A percentile compares a stretch with the other conserved stretches of the same genome.
phyloP scores from a whole-genome alignment of 352 stramenopile species.

The Pythium vanterpoolii region DNA sequence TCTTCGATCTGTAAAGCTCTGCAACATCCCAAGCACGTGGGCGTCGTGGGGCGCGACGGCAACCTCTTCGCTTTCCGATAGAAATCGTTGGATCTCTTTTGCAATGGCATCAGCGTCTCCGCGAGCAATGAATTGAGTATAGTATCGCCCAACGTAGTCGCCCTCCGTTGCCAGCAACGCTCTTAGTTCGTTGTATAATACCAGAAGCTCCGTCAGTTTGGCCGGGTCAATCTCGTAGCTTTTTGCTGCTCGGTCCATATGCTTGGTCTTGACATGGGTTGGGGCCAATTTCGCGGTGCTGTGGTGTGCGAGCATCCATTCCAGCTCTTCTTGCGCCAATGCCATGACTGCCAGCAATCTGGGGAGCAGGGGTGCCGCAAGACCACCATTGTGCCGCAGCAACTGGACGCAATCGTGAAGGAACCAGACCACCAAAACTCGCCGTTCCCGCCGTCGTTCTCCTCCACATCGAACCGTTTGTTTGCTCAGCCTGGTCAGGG shows the following conservation, averaged over 20 bases:
- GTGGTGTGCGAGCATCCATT: slow-evolving; percentile 48
- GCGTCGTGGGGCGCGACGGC: slow-evolving; percentile 3
- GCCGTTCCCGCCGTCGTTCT: slow-evolving; percentile 31
- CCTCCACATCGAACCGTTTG: slow-evolving; percentile 38
- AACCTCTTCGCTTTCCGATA: not conserved
- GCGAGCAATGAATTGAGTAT: slow-evolving; percentile 31
- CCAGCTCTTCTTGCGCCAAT: slow-evolving; percentile 39
- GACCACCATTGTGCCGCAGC: slow-evolving; percentile 35
- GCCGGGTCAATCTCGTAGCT: slow-evolving; percentile 14
- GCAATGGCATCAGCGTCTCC: slow-evolving; percentile 50
- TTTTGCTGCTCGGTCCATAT: slow-evolving; percentile 33
- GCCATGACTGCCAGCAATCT: slow-evolving; percentile 37
- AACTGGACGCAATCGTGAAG: slow-evolving; percentile 32
- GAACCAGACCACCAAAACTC: slow-evolving; percentile 39
- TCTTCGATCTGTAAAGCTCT: slow-evolving; percentile 38
- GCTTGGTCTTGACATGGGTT: slow-evolving; percentile 44
- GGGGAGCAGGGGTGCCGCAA: slow-evolving; percentile 44
- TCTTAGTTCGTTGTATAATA: slow-evolving; percentile 7
- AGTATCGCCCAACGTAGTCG: slow-evolving; percentile 17
- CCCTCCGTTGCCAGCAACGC: not conserved
- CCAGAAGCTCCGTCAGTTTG: slow-evolving; percentile 2
- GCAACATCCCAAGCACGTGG: slow-evolving; percentile 33
- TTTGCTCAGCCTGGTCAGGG: slow-evolving; percentile 42
- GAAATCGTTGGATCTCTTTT: slow-evolving; percentile 31
- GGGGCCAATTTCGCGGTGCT: slow-evolving; percentile 31